Percentiles rank a stretch among this genome's conserved stretches.
Evolutionary conservation across 371 early-diverging fungal species (phyloP).

Genomic region (Saksenaea vasiformis): DNA sequence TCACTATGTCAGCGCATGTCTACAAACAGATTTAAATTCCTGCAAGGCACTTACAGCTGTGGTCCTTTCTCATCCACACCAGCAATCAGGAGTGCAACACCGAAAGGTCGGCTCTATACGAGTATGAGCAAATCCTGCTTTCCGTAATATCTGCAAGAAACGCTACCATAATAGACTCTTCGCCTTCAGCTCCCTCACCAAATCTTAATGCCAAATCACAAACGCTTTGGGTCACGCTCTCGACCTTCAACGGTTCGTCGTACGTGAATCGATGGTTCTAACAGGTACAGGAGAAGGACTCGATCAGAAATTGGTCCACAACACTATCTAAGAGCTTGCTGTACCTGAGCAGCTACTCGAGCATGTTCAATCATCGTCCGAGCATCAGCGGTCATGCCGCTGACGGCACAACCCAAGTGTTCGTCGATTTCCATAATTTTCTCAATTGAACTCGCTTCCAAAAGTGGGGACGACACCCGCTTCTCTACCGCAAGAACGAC

Average conservation of each 20-base stretch:
- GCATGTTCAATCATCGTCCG: slow-evolving; percentile 98
- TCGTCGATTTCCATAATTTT: slow-evolving; percentile 95
- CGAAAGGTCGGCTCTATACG: slow-evolving; percentile 94
- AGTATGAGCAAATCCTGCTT: not conserved
- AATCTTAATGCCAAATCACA: slow-evolving; percentile 97
- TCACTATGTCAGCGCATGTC: not conserved
- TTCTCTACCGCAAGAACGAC: slow-evolving; percentile 97
- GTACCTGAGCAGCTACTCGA: slow-evolving; percentile 92
- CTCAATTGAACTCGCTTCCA: slow-evolving; percentile 94
- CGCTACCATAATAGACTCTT: slow-evolving; percentile 93
- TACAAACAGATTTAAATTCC: not conserved
- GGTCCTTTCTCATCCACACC: slow-evolving; percentile 98
- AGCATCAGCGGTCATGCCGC: slow-evolving; percentile 96
- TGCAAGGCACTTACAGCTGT: slow-evolving; percentile 77
- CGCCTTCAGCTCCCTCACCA: slow-evolving; percentile 95
- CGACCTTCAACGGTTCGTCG: slow-evolving; percentile 93
- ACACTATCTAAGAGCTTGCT: not conserved
- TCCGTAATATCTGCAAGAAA: not conserved
- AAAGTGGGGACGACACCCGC: slow-evolving; percentile 88
- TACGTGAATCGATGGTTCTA: slow-evolving; percentile 95
- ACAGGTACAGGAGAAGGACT: not conserved
- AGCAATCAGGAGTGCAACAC: slow-evolving; percentile 97
- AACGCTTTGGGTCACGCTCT: slow-evolving; percentile 95
- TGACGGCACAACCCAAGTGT: slow-evolving; percentile 96
- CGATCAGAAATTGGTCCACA: not conserved